These are phyloP conservation scores for Didymella exigua DNA, from an alignment of 2,329 filamentous ascomycete genomes.

Conservation along the genomic window DNA sequence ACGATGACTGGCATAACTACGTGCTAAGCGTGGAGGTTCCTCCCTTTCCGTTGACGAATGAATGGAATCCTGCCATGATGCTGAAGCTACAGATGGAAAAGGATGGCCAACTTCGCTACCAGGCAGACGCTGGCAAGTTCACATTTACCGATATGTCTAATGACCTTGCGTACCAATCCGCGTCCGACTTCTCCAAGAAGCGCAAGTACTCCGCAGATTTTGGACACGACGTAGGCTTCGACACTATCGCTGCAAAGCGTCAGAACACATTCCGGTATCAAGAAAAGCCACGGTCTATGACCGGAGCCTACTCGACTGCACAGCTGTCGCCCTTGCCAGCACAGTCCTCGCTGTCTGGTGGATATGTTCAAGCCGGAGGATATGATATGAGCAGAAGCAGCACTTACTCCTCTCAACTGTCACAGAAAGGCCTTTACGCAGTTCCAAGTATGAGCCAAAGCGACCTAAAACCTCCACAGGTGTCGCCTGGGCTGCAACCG, in stretches of 20 bases:
- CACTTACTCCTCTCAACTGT: constrained; percentile 39
- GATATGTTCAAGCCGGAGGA: constrained; percentile 46
- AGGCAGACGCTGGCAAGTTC: constrained; percentile 65
- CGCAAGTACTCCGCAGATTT: constrained; percentile 43
- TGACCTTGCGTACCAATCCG: constrained; percentile 39
- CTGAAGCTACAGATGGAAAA: constrained; percentile 66
- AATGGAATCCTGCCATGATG: constrained; percentile 61
- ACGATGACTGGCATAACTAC: constrained; percentile 70
- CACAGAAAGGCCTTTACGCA: constrained; percentile 45
- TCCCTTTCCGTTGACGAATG: constrained; percentile 63
- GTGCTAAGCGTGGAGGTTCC: constrained; percentile 75
- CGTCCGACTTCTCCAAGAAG: constrained; percentile 38
- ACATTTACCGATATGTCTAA: constrained; percentile 61
- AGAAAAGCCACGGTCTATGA: constrained; percentile 40
- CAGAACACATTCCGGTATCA: constrained; percentile 46
- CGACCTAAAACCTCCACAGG: constrained; percentile 42
- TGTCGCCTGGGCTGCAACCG: constrained; percentile 44
- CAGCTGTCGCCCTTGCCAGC: constrained; percentile 48
- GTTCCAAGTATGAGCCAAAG: constrained; percentile 35
- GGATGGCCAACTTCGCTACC: constrained; percentile 56
- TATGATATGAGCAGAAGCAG: constrained; percentile 47
- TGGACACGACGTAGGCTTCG: constrained; percentile 36
- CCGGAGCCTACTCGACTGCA: constrained; percentile 40
- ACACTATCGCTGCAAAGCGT: constrained; percentile 44
- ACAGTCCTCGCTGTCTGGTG: constrained; percentile 44